phyloP scores from a whole-genome alignment of 306 rosid species.

The Trichosanthes cucumerina region DNA sequence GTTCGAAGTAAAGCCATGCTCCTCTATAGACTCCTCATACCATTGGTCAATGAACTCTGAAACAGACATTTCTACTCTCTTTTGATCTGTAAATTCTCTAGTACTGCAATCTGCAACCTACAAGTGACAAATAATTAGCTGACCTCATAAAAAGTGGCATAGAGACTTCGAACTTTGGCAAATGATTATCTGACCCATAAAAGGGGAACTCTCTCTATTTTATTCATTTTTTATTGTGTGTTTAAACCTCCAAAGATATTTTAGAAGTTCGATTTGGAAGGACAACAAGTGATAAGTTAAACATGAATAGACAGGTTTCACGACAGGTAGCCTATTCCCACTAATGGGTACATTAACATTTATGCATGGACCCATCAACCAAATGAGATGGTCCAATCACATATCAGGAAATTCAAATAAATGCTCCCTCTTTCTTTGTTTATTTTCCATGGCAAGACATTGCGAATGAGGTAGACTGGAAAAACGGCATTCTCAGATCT shows the following conservation, averaged over 20 bases:
- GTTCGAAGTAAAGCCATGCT: conserved; percentile 14
- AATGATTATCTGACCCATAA: too few relatives aligned
- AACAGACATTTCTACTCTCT: conserved; percentile 62
- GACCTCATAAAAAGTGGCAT: not conserved
- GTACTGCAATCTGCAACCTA: conserved; percentile 84
- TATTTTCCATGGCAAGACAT: not conserved
- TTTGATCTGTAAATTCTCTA: conserved; percentile 82
- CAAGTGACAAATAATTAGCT: not conserved
- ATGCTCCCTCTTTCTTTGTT: not conserved
- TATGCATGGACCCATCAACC: not conserved
- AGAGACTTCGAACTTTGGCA: not conserved
- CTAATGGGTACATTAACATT: not conserved
- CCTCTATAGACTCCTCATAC: conserved; percentile 25
- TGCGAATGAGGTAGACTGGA: not conserved
- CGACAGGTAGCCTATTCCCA: not conserved
- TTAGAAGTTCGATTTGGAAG: not conserved
- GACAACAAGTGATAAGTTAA: not conserved
- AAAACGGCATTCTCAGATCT: not conserved
- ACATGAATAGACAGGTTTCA: not conserved
- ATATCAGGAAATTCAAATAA: not conserved
- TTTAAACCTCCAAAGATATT: too few relatives aligned
- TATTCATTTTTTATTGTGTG: not conserved
- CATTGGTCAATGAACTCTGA: conserved; percentile 51
- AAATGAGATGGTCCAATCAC: not conserved
- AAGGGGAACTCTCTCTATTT: not conserved